Conservation (phyloP, 176 grass and related monocot genomes). For the Luzula sylvatica region DNA sequence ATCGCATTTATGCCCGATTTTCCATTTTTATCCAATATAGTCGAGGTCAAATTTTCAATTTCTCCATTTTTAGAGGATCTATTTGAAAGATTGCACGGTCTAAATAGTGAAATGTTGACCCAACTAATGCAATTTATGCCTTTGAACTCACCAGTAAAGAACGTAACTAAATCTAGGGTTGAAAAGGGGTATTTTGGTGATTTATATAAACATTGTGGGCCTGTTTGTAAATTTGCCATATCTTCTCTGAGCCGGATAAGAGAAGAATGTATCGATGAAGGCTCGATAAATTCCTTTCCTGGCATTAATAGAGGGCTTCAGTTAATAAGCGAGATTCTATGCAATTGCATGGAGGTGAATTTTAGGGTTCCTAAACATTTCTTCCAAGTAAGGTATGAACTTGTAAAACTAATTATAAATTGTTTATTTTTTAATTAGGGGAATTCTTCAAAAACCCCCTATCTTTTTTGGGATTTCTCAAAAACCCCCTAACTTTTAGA, state of each 20-base stretch:
- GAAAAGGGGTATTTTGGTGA: slow-evolving; percentile 21
- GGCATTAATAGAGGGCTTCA: slow-evolving; percentile 34
- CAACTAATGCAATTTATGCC: slow-evolving; percentile 37
- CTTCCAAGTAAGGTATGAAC: slow-evolving; percentile 56
- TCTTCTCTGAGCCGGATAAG: slow-evolving; percentile 25
- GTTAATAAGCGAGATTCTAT: slow-evolving; percentile 44
- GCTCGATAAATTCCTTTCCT: slow-evolving; percentile 15
- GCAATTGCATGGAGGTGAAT: slow-evolving; percentile 46
- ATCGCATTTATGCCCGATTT: slow-evolving; percentile 44
- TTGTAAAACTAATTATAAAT: background rate
- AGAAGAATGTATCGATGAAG: slow-evolving; percentile 25
- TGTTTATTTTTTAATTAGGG: background rate
- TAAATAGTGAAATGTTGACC: slow-evolving; percentile 23
- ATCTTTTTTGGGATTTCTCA: no score
- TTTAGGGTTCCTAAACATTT: slow-evolving; percentile 70
- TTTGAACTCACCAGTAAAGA: slow-evolving; percentile 20
- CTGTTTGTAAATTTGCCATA: slow-evolving; percentile 48
- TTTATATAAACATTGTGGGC: slow-evolving; percentile 30
- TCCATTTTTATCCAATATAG: slow-evolving; percentile 16
- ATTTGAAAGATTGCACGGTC: slow-evolving; percentile 35
- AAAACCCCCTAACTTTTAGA: no score
- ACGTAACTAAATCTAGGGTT: slow-evolving; percentile 21
- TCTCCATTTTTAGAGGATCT: slow-evolving; percentile 47
- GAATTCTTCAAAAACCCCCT: background rate
- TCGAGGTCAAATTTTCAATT: slow-evolving; percentile 31